A percentile compares a stretch with the other conserved stretches of the same genome.
Conservation (phyloP, 2,329 filamentous ascomycete genomes). For the Ceratocystis cubensis region DNA sequence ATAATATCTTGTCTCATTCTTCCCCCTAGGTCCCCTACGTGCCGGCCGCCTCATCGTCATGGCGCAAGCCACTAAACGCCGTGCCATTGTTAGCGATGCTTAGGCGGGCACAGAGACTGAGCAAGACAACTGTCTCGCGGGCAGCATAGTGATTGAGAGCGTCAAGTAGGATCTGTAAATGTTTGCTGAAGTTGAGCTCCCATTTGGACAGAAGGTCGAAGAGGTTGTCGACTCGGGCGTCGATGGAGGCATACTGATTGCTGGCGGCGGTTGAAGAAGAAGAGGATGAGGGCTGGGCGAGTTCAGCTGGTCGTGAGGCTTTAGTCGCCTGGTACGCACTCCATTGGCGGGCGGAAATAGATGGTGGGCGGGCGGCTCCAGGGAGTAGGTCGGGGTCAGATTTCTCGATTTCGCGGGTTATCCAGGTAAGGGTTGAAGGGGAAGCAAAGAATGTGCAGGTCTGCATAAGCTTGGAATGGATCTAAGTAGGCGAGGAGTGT, state of each 20-base stretch:
- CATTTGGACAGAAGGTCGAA: conserved; percentile 83
- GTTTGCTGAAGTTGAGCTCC: conserved; percentile 82
- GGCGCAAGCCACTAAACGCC: conserved; percentile 46
- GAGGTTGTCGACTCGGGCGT: conserved; percentile 56
- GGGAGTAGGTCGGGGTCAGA: conserved; percentile 63
- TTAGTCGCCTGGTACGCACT: conserved; percentile 41
- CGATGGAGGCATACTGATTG: conserved; percentile 30
- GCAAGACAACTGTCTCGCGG: conserved; percentile 86
- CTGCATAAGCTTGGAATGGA: conserved; percentile 93
- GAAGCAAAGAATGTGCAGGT: conserved; percentile 89
- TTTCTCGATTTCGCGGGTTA: conserved; percentile 72
- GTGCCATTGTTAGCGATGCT: conserved; percentile 71
- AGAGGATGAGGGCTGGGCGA: conserved; percentile 27
- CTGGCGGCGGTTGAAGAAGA: conserved; percentile 28
- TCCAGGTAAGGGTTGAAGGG: conserved; percentile 59
- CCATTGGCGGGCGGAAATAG: conserved; percentile 52
- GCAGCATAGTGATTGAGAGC: conserved; percentile 94
- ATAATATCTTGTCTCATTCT: background rate
- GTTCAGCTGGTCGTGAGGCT: conserved; percentile 31
- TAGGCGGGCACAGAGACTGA: conserved; percentile 73
- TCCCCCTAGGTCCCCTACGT: background rate
- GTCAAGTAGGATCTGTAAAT: conserved; percentile 86
- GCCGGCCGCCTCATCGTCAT: conserved; percentile 36
- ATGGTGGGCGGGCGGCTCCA: conserved; percentile 41
- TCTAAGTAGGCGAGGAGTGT: conserved; percentile 39